phyloP scores from a whole-genome alignment of 805 yeast species.

The Sugiyamaella valdiviana region DNA sequence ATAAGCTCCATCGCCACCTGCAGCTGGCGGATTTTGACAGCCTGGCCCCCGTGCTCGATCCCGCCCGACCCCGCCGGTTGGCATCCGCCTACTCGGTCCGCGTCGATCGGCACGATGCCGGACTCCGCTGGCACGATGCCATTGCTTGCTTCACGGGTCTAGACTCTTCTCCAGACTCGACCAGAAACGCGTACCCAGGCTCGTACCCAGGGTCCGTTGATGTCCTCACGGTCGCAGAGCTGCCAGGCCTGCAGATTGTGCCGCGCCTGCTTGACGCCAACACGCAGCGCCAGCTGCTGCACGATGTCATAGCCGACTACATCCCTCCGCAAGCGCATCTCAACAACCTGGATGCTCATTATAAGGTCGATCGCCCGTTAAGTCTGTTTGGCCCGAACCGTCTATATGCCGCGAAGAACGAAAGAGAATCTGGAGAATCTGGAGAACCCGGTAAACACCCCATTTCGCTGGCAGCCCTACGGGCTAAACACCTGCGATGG shows the following conservation, averaged over 20 bases:
- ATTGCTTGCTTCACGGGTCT: no score
- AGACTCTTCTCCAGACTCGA: neutral
- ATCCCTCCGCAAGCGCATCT: constrained; percentile 30
- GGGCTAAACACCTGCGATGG: constrained; percentile 36
- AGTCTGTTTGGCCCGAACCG: constrained; percentile 21
- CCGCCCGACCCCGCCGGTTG: no score
- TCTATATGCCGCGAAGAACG: neutral
- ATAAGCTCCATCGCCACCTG: constrained; percentile 21
- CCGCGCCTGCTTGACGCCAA: constrained; percentile 21
- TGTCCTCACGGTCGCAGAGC: constrained; percentile 21
- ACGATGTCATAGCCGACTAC: constrained; percentile 29
- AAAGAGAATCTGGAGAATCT: no score
- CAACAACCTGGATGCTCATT: constrained; percentile 29
- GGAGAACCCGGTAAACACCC: constrained; percentile 15
- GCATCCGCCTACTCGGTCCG: no score
- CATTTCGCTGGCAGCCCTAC: constrained; percentile 16
- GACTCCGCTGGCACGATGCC: no score
- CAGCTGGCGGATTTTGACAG: no score
- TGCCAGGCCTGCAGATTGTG: constrained; percentile 34
- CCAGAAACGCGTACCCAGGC: neutral
- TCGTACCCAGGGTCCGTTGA: constrained; percentile 6
- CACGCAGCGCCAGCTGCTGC: constrained; percentile 28
- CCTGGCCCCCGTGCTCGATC: no score
- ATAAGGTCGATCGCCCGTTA: constrained; percentile 29
- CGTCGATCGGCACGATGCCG: no score